phyloP scores from a whole-genome alignment of 306 rosid genomes.

The Phaseolus lunatus region DNA sequence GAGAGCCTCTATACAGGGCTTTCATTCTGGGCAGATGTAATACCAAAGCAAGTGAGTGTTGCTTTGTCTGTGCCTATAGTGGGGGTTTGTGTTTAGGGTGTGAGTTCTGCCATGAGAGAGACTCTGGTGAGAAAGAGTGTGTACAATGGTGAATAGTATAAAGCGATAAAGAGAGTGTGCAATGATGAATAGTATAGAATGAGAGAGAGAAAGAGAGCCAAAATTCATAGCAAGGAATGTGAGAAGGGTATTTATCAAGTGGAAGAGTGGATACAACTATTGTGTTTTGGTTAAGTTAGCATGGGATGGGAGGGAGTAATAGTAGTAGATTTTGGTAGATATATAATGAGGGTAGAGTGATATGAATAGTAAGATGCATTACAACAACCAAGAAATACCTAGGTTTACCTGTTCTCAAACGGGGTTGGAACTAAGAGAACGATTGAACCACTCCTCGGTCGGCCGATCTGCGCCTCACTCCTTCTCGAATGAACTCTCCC shows the following conservation, averaged over 20 bases:
- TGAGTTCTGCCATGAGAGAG: slow-evolving; percentile 68
- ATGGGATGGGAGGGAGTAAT: not conserved
- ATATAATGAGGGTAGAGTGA: slow-evolving; percentile 6
- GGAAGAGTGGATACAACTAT: slow-evolving; percentile 66
- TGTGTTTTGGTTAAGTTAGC: too few species aligned
- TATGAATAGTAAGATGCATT: not conserved
- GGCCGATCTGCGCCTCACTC: too few species aligned
- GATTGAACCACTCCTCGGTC: too few species aligned
- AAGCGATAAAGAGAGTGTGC: too few species aligned
- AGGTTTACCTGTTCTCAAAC: too few species aligned
- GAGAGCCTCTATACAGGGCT: slow-evolving; percentile 27
- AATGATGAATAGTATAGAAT: slow-evolving; percentile 3
- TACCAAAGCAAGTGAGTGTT: not conserved
- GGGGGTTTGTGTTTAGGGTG: slow-evolving; percentile 38
- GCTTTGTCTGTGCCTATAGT: not conserved
- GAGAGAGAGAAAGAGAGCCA: slow-evolving; percentile 55
- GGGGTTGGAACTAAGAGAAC: too few species aligned
- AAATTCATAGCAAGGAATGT: slow-evolving; percentile 62
- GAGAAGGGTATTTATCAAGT: slow-evolving; percentile 88
- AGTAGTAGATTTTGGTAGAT: not conserved
- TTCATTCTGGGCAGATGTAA: slow-evolving; percentile 35
- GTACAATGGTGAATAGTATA: too few species aligned
- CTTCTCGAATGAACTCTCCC: too few species aligned
- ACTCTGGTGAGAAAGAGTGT: slow-evolving; percentile 41
- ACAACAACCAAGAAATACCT: slow-evolving; percentile 2